Percentiles rank a stretch among this genome's conserved stretches.
Evolutionary conservation across 192 early-diverging fungal species (phyloP).

Genomic region (Entomortierella lignicola): DNA sequence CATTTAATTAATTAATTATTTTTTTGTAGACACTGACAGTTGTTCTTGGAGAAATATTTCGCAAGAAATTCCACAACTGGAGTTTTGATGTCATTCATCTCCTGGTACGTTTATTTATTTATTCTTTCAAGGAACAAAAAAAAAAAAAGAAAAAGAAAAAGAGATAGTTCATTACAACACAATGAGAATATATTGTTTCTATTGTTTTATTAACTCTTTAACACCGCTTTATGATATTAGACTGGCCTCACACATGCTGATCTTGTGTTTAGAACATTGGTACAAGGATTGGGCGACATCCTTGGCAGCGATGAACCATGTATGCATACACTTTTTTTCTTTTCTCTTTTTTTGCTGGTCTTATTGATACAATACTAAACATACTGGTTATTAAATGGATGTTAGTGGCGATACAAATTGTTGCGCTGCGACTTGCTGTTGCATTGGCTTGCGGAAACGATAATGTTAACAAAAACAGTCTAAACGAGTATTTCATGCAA

Average conservation of each 20-base stretch:
- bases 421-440: slow-evolving; percentile 54
- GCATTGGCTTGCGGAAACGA: slow-evolving; percentile 62
- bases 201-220: too few relatives aligned
- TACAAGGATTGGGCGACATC: slow-evolving; percentile 30
- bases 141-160: too few relatives aligned
- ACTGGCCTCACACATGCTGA: slow-evolving; percentile 46
- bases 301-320: slow-evolving; percentile 36
- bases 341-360: too few relatives aligned
- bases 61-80: slow-evolving; percentile 66
- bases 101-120: slow-evolving; percentile 41
- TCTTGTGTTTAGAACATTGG: slow-evolving; percentile 45
- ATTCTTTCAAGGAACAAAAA: too few relatives aligned
- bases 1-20: background rate
- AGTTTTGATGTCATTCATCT: slow-evolving; percentile 67
- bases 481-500: slow-evolving; percentile 71
- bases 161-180: too few relatives aligned
- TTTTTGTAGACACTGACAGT: slow-evolving; percentile 48
- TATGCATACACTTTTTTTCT: slow-evolving; percentile 12
- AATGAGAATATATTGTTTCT: too few relatives aligned
- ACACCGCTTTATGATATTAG: slow-evolving; percentile 14
- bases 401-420: slow-evolving; percentile 40
- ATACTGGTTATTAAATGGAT: too few relatives aligned
- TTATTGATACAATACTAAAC: too few relatives aligned
- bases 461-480: slow-evolving; percentile 68
- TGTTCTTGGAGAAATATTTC: slow-evolving; percentile 61